Conservation (phyloP, 768 basidiomycete genomes). For the Podaxis sp. region DNA sequence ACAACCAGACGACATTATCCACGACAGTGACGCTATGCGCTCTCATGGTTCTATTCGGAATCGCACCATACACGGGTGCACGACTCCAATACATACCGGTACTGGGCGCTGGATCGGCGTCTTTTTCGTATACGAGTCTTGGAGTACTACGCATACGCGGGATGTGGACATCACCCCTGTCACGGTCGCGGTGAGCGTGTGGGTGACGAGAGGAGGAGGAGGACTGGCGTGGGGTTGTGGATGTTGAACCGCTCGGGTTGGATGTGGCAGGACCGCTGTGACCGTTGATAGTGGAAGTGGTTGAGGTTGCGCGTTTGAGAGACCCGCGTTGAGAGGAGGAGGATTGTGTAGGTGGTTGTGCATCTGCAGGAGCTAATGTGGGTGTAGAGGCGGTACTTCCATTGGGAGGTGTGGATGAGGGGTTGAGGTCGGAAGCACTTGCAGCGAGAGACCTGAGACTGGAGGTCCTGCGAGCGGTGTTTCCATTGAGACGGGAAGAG, state of each 20-base stretch:
- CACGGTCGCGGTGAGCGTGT: constrained; percentile 12
- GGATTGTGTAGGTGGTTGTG: background rate
- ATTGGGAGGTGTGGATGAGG: background rate
- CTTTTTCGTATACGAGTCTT: constrained; percentile 59
- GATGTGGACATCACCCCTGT: constrained; percentile 19
- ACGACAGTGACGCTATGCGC: constrained; percentile 85
- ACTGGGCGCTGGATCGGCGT: constrained; percentile 60
- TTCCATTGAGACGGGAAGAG: constrained; percentile 1
- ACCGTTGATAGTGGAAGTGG: background rate
- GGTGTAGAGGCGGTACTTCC: background rate
- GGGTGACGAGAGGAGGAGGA: constrained; percentile 23
- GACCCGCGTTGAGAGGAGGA: background rate
- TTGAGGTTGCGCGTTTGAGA: background rate
- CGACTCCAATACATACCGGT: constrained; percentile 86
- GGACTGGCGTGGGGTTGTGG: constrained; percentile 1
- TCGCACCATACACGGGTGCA: constrained; percentile 72
- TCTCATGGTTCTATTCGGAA: constrained; percentile 70
- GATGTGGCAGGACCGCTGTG: background rate
- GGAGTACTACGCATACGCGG: constrained; percentile 38
- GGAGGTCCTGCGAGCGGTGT: constrained; percentile 4
- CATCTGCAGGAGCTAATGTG: too few relatives aligned
- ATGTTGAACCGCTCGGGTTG: background rate
- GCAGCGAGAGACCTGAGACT: constrained; percentile 12
- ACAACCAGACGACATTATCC: constrained; percentile 81
- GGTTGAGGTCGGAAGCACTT: constrained; percentile 14